A percentile compares a stretch with the other conserved stretches of the same genome.
These are phyloP conservation scores for Talaromyces sp. DNA, from an alignment of 2,329 filamentous ascomycete species.

Conservation along the genomic window DNA sequence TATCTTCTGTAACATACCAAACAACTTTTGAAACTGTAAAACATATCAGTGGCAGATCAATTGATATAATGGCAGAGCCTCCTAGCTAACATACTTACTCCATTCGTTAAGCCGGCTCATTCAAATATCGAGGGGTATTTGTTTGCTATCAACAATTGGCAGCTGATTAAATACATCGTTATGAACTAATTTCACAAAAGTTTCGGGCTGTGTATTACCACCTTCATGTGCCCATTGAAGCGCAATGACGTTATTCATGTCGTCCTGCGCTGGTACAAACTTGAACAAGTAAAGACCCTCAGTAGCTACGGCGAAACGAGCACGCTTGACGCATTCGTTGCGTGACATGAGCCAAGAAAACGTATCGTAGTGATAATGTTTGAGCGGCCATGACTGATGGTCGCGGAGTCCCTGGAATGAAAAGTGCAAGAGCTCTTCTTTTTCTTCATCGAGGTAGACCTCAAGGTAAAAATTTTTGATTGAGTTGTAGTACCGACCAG, in stretches of 20 bases:
- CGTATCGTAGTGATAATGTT: neutral
- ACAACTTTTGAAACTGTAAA: too few species aligned
- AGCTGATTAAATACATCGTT: neutral
- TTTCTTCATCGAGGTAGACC: neutral
- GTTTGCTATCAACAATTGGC: neutral
- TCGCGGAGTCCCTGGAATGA: neutral
- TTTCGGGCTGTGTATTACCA: neutral
- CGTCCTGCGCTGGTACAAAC: neutral
- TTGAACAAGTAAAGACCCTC: neutral
- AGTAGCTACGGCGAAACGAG: neutral
- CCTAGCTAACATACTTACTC: too few species aligned
- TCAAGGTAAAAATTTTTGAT: neutral
- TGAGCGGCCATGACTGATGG: neutral
- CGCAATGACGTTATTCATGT: neutral
- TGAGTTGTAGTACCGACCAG: slow-evolving; percentile 15
- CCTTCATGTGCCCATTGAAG: neutral
- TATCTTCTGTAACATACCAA: too few species aligned
- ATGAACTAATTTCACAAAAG: neutral
- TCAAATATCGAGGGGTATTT: neutral
- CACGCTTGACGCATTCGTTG: neutral
- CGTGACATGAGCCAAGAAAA: neutral
- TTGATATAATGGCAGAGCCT: too few species aligned
- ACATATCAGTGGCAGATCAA: too few species aligned
- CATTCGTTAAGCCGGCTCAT: too few species aligned
- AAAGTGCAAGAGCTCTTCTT: neutral